A percentile compares a stretch with the other conserved stretches of the same genome.
These are phyloP conservation scores for Citrus reticulata DNA, from an alignment of 345 rosid species.

Conservation along the genomic window DNA sequence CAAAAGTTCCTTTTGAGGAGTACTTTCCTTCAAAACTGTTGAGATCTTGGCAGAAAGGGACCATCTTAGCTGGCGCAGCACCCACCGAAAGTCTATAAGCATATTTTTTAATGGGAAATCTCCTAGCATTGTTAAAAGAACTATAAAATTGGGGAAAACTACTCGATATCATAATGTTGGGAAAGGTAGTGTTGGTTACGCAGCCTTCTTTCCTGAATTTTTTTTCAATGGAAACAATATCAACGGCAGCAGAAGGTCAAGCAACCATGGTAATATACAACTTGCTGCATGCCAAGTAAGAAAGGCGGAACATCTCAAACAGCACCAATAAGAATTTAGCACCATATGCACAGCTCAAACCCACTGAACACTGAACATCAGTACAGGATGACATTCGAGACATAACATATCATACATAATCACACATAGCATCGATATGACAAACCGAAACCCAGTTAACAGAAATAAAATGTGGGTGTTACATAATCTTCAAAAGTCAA, in stretches of 20 bases:
- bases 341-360: neutral
- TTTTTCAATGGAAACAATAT: slow-evolving; percentile 6
- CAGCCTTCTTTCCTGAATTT: slow-evolving; percentile 31
- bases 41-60: neutral
- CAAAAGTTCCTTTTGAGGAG: neutral
- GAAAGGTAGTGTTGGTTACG: slow-evolving; percentile 14
- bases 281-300: neutral
- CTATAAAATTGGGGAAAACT: slow-evolving; percentile 19
- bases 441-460: neutral
- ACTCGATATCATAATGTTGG: slow-evolving; percentile 24
- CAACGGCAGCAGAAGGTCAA: neutral
- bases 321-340: neutral
- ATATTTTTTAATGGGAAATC: neutral
- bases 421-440: neutral
- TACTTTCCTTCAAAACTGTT: slow-evolving; percentile 4
- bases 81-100: slow-evolving; percentile 25
- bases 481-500: neutral
- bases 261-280: neutral
- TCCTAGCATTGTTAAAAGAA: slow-evolving; percentile 12
- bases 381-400: neutral
- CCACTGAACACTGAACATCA: neutral
- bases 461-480: slow-evolving; percentile 5
- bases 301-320: neutral
- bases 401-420: neutral
- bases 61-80: slow-evolving; percentile 36